Percentiles rank a stretch among this genome's conserved stretches.
Conservation (phyloP, 1,139 yeast species). For the Diutina scorzettiae region DNA sequence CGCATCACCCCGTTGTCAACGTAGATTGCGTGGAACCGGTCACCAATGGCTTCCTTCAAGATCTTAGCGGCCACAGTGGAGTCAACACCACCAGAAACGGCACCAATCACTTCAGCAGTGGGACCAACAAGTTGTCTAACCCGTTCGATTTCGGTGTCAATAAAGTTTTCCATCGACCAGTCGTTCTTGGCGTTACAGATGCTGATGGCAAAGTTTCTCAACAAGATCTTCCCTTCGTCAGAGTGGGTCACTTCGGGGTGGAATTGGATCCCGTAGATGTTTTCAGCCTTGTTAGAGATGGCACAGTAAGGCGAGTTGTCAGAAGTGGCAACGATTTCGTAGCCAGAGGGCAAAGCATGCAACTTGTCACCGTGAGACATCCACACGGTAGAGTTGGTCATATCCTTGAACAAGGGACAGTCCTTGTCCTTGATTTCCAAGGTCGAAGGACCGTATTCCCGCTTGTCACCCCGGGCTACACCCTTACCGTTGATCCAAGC, state of each 20-base stretch:
- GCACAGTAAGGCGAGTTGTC: conserved; percentile 95
- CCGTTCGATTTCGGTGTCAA: conserved; percentile 90
- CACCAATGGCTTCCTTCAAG: conserved; percentile 97
- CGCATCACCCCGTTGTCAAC: conserved; percentile 98
- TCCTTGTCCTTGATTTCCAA: conserved; percentile 57
- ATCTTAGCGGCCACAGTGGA: conserved; percentile 98
- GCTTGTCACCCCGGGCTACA: conserved; percentile 92
- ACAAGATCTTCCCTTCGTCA: conserved; percentile 72
- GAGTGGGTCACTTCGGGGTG: conserved; percentile 99
- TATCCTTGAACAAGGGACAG: conserved; percentile 72
- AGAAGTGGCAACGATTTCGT: conserved; percentile 81
- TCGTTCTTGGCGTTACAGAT: conserved; percentile 79
- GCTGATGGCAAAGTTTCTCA: conserved; percentile 84
- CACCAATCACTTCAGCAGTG: conserved; percentile 97
- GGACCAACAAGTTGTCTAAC: conserved; percentile 90
- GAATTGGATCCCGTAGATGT: conserved; percentile 91
- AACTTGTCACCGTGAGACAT: conserved; percentile 99
- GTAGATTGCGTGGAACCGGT: conserved; percentile 94
- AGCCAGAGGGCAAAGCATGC: conserved; percentile 81
- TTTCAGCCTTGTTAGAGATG: conserved; percentile 61
- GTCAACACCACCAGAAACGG: conserved; percentile 99
- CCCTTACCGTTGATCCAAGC: conserved; percentile 98
- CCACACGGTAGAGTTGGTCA: conserved; percentile 94
- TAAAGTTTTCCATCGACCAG: conserved; percentile 98
- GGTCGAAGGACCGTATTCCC: conserved; percentile 97